Evolutionary conservation across 2,329 filamentous ascomycete species (phyloP), one percentile per base, ranked within the genome.

Genomic region (Colletotrichum costaricense): DNA sequence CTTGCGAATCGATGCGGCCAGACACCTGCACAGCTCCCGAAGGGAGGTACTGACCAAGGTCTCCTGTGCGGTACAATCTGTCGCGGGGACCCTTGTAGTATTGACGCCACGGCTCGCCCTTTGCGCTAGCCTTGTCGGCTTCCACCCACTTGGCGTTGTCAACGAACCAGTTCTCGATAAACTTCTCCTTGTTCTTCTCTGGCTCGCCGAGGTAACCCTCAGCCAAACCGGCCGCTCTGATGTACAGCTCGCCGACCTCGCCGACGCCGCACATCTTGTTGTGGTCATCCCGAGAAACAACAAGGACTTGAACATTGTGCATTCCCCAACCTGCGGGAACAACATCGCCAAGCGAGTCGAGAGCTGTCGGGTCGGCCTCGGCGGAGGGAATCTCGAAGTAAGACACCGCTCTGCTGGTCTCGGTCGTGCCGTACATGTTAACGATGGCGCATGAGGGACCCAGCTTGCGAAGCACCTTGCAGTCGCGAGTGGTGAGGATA

Each of bases 341-440:
- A 28, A 93, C 57, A 77, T 98, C 93, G 14, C 79, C 80, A 3
- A 89, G 76, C 26, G 67, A 69, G n/a, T 89, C 86, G 3, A 89
- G 78, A 19, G 76, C 79, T 4, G 79, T 76, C 2, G 93, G 89
- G 67, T 95, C 89, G 73, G 91, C 87, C 12, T 86, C 88, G 33
- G 87, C 85, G 78, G 90, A 93, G 1, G 92, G 92, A 19, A 98
- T 91, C 78, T 96, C 90, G 80, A 91, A 97, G 84, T 94, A 98
- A 76, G 91, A 94, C 55, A 98, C 95, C 3, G 92, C 91, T 76
- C 95, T 87, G 79, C 93, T 91, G 0, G 93, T 96, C 82, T 98
- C 95, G 0, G 95, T 98, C 0, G 95, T 95, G 55, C 95, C 95
- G 79, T 95, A 97, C 91, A 96, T 93, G 83, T 95, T 96, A 76